Percentiles rank a stretch among this genome's conserved stretches.
Conservation (phyloP, 192 early-diverging fungal species). For the Anaeromyces robustus region DNA sequence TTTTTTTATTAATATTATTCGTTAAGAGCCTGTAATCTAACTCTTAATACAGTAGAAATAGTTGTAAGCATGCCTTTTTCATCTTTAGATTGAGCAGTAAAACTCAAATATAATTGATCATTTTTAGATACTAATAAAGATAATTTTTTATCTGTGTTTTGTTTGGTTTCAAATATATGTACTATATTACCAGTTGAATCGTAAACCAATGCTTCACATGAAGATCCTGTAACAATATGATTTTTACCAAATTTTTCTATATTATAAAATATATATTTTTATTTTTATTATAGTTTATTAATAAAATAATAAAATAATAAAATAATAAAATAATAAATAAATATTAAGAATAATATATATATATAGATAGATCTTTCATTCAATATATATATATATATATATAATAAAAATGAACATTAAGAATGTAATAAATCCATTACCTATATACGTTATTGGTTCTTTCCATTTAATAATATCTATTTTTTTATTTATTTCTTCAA, state of each 20-base stretch:
- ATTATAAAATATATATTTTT: not conserved
- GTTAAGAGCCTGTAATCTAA: not conserved
- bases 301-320: too few relatives aligned
- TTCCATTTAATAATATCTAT: not conserved
- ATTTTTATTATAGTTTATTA: too few relatives aligned
- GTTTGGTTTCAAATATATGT: not conserved
- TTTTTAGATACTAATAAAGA: not conserved
- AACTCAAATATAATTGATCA: not conserved
- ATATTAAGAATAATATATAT: too few relatives aligned
- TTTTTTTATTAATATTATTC: not conserved
- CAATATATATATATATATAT: too few relatives aligned
- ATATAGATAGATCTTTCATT: too few relatives aligned
- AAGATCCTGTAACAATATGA: not conserved
- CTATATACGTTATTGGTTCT: not conserved
- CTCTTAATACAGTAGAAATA: not conserved
- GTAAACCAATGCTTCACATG: not conserved
- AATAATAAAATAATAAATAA: too few relatives aligned
- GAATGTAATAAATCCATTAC: too few relatives aligned
- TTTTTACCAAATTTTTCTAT: not conserved
- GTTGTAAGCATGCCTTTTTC: not conserved
- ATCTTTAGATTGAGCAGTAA: not conserved
- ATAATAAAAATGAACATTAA: too few relatives aligned
- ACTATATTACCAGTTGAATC: not conserved
- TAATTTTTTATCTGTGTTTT: not conserved
- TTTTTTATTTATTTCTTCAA: not conserved